A percentile compares a stretch with the other conserved stretches of the same genome.
Conservation (phyloP, 352 stramenopile species). For the Pythium vanterpoolii region DNA sequence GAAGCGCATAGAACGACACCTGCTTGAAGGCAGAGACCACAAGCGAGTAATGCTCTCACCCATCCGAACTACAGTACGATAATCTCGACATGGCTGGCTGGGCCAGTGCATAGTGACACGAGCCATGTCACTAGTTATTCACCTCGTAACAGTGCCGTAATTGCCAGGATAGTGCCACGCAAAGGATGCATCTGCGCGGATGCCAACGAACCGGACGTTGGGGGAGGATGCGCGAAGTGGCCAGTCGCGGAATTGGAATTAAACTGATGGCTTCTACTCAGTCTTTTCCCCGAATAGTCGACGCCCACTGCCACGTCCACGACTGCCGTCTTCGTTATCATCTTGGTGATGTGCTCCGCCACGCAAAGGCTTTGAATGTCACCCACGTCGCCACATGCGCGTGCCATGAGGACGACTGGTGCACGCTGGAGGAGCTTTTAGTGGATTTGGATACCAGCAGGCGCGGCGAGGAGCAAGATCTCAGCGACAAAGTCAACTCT, state of each 20-base stretch:
- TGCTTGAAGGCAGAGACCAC: neutral
- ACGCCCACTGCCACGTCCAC: constrained; percentile 77
- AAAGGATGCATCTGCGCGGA: neutral
- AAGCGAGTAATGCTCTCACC: too few species aligned
- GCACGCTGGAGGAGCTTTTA: constrained; percentile 32
- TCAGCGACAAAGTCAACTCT: neutral
- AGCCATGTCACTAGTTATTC: constrained; percentile 1
- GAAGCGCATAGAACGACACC: neutral
- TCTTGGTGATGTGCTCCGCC: constrained; percentile 28
- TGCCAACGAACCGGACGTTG: neutral
- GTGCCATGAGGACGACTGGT: constrained; percentile 64
- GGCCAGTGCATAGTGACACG: neutral
- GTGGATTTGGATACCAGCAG: constrained; percentile 1
- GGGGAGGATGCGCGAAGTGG: neutral
- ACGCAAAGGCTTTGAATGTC: constrained; percentile 34
- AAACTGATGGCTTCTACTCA: neutral
- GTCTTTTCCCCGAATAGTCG: constrained; percentile 28
- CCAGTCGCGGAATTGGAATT: neutral
- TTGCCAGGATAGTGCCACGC: neutral
- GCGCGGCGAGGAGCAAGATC: neutral
- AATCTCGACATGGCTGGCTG: too few species aligned
- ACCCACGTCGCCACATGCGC: constrained; percentile 58
- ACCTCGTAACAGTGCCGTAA: neutral
- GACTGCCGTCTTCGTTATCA: constrained; percentile 35
- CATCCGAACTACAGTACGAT: too few species aligned